Evolutionary conservation across 2,329 filamentous ascomycete species (phyloP).

Genomic region (Helotiales sp.): DNA sequence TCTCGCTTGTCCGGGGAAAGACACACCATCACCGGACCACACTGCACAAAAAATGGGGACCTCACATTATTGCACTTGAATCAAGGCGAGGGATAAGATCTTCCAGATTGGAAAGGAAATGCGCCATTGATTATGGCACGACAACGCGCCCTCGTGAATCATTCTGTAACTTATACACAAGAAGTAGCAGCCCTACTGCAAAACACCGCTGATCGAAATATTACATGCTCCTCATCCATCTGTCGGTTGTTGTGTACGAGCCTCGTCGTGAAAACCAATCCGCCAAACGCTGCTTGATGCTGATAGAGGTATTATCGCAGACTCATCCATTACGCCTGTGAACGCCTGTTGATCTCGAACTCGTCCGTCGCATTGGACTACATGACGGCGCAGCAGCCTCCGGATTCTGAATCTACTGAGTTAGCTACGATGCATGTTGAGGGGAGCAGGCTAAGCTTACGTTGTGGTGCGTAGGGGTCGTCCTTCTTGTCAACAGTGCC

Average conservation of each 20-base stretch:
- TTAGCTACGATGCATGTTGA: constrained; percentile 1
- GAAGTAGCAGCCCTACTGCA: constrained; percentile 24
- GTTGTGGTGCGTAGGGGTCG: constrained; percentile 97
- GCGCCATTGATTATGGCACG: constrained; percentile 7
- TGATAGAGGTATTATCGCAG: constrained; percentile 28
- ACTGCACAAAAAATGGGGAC: constrained; percentile 8
- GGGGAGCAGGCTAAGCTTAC: constrained; percentile 3
- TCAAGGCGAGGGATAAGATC: not conserved
- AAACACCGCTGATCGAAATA: constrained; percentile 24
- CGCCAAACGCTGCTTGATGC: constrained; percentile 18
- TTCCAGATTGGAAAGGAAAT: constrained; percentile 4
- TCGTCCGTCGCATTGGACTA: constrained; percentile 46
- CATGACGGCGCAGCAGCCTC: constrained; percentile 92
- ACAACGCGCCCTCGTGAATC: constrained; percentile 16
- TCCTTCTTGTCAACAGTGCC: constrained; percentile 92
- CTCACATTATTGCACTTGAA: constrained; percentile 4
- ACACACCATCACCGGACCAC: not conserved
- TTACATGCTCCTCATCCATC: constrained; percentile 30
- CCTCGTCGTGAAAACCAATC: constrained; percentile 19
- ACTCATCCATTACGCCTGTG: constrained; percentile 32
- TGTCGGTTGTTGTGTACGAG: constrained; percentile 8
- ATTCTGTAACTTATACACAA: constrained; percentile 28
- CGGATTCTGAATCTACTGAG: constrained; percentile 13
- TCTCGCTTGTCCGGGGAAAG: not conserved
- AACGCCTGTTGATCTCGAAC: constrained; percentile 27